Evolutionary conservation across 2,329 filamentous ascomycete species (phyloP), one percentile per base, ranked within the genome.

Genomic region (Paradendryphiella salina): DNA sequence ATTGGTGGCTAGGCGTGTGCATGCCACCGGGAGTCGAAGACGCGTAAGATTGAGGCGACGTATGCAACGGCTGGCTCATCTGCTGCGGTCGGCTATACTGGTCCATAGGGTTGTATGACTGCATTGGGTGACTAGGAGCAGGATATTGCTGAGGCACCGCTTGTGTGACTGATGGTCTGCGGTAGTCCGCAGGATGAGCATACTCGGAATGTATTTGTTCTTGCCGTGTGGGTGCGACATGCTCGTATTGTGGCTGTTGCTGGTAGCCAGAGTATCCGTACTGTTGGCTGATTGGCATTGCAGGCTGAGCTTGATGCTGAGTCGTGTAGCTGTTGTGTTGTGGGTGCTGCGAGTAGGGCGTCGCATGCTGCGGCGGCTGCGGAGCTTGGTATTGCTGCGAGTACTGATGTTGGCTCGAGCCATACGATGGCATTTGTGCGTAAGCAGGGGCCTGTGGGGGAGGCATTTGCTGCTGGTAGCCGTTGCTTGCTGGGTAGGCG

Each of bases 241-340:
- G 69, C 29, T 72, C 73, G 54, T 76, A 76, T 36, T 74, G 74
- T 5, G 67, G 59, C 50, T 59, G 41, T 48, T 61, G 59, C 43
- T 69, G 65, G 52, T 74, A 74, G 54, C 54, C 67, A 46, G 64
- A 72, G 55, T 78, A 77, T 31, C 64, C 67, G 52, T 78, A 76
- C 37, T 74, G 70, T 54, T 72, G 68, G 39, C 66, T 67, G 58
- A 74, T 71, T 26, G 67, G 65, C 65, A 73, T 73, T 48, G 52
- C n/a, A 28, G 50, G 50, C 34, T 52, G 50, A 15, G 33, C 21
- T 14, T 52, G 61, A 42, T 59, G 60, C 38, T 65, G 71, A 52
- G 41, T 66, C 51, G 63, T 64, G 54, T 73, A 74, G 51, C 42
- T 59, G 54, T 53, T 58, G 56, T 71, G 65, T 26, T 62, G 67